phyloP scores from a whole-genome alignment of 1,284 basidiomycete genomes.

The Sanguinoderma infundibulare region DNA sequence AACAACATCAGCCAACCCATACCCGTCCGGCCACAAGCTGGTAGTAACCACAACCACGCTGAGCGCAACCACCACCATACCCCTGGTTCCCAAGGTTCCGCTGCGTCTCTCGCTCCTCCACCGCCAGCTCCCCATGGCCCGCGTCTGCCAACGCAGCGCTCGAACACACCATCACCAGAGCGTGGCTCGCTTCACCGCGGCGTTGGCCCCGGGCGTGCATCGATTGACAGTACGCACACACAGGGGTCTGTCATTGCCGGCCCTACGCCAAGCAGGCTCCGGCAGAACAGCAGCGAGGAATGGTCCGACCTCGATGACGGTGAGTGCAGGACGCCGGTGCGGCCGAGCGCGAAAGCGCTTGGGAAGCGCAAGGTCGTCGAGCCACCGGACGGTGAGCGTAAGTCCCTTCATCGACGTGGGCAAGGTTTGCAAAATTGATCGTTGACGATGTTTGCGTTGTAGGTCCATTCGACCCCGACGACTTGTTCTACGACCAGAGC shows the following conservation, averaged over 20 bases:
- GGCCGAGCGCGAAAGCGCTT: constrained; percentile 77
- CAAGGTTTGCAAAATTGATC: not conserved
- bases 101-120: constrained; percentile 59
- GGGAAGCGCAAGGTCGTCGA: constrained; percentile 75
- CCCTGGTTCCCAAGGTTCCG: constrained; percentile 23
- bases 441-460: constrained; percentile 7
- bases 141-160: constrained; percentile 59
- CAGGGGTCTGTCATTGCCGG: constrained; percentile 13
- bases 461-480: constrained; percentile 47
- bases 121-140: constrained; percentile 72
- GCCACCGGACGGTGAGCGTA: constrained; percentile 47
- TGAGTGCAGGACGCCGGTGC: constrained; percentile 39
- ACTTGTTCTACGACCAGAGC: constrained; percentile 45
- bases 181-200: constrained; percentile 22
- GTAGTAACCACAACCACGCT: constrained; percentile 1
- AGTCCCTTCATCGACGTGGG: constrained; percentile 33
- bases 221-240: constrained; percentile 21
- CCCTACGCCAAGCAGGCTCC: constrained; percentile 9
- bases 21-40: constrained; percentile 21
- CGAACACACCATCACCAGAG: constrained; percentile 59
- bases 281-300: constrained; percentile 21
- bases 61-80: constrained; percentile 25
- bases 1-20: constrained; percentile 32
- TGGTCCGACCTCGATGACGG: constrained; percentile 18
- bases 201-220: constrained; percentile 11